Evolutionary conservation across 495 filamentous ascomycete species (phyloP).

Genomic region (Neurospora cerealis): DNA sequence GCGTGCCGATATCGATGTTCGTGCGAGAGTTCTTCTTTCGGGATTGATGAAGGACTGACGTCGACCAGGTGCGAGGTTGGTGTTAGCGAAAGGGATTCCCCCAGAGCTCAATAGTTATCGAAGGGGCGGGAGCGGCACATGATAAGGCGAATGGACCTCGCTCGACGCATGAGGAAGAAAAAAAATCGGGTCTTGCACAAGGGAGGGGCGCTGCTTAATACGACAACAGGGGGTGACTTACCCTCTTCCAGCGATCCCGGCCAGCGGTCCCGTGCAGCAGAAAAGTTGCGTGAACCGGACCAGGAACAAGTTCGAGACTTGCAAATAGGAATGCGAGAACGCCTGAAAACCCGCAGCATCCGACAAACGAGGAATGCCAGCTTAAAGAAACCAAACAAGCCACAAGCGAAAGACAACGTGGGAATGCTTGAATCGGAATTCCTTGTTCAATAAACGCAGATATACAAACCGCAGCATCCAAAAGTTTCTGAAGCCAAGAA

Average conservation of each 20-base stretch:
- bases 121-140: background rate
- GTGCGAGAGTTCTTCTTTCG: background rate
- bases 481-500: conserved; percentile 10
- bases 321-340: background rate
- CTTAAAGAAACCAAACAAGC: background rate
- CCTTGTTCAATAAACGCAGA: background rate
- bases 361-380: background rate
- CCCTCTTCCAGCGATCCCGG: background rate
- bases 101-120: background rate
- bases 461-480: background rate
- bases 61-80: background rate
- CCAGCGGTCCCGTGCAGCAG: background rate
- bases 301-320: background rate
- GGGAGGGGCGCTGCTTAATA: background rate
- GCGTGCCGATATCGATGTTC: background rate
- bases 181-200: background rate
- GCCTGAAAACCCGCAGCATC: background rate
- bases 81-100: background rate
- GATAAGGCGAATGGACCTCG: background rate
- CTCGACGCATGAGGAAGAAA: background rate
- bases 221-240: background rate
- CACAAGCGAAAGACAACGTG: conserved; percentile 1
- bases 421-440: background rate
- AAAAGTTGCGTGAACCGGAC: background rate
- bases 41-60: background rate